Conservation (phyloP, 202 grass and related monocot species). For the Alloteropsis angusta region DNA sequence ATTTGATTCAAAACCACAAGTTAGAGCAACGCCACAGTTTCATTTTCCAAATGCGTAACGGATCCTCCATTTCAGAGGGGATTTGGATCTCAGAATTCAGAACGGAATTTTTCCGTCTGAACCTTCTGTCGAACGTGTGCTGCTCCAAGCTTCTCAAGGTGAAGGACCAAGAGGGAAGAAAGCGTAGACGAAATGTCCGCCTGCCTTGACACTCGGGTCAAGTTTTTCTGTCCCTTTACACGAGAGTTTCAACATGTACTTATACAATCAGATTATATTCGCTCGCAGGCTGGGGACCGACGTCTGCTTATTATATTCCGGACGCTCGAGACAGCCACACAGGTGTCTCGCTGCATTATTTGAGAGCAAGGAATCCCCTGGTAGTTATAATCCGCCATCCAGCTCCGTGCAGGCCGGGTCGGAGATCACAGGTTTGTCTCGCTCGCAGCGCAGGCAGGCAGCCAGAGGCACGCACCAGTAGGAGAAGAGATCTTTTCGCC, state of each 20-base stretch:
- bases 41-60: neutral
- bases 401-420: neutral
- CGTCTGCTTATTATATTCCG: neutral
- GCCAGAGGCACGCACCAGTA: neutral
- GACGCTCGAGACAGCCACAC: conserved; percentile 10
- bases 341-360: conserved; percentile 29
- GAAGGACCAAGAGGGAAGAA: neutral
- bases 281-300: neutral
- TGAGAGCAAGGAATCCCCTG: neutral
- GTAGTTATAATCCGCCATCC: conserved; percentile 7
- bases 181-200: neutral
- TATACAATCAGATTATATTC: neutral
- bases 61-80: neutral
- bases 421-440: conserved; percentile 13
- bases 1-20: neutral
- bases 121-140: neutral
- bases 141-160: neutral
- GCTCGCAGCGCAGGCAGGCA: neutral
- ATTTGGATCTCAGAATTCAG: neutral
- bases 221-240: neutral
- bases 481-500: conserved; percentile 19
- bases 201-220: neutral
- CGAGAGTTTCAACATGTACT: neutral
- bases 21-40: neutral
- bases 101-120: neutral